Percentiles rank a stretch among this genome's conserved stretches.
These are phyloP conservation scores for Alloteropsis semialata DNA, from an alignment of 176 grass and related monocot genomes.

Conservation along the genomic window DNA sequence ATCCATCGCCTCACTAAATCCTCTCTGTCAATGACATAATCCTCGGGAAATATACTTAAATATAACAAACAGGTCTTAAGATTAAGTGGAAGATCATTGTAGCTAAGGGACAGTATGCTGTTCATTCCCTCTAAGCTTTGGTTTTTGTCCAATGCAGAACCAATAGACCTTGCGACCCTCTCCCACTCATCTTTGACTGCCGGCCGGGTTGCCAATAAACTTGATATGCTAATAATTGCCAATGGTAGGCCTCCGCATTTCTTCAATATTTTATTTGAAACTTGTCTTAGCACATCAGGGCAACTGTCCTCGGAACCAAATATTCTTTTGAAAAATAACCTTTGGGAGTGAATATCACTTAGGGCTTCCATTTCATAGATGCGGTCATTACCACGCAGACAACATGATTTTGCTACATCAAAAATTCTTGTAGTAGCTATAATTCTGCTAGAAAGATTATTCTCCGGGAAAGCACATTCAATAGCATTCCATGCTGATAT, in stretches of 20 bases:
- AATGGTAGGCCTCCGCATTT: not conserved
- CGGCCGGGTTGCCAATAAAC: not conserved
- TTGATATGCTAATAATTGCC: not conserved
- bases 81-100: not conserved
- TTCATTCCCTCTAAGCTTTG: slow-evolving; percentile 2
- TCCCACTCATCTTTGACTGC: not conserved
- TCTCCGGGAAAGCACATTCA: not conserved
- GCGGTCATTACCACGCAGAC: not conserved
- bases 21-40: not conserved
- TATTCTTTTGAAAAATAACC: not conserved
- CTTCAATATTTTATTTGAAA: not conserved
- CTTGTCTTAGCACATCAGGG: not conserved
- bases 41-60: not conserved
- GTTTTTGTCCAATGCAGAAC: not conserved
- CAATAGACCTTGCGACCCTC: slow-evolving; percentile 9
- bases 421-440: not conserved
- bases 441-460: slow-evolving; percentile 3
- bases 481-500: not conserved
- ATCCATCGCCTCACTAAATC: not conserved
- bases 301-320: not conserved
- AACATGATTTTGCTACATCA: not conserved
- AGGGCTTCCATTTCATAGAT: slow-evolving; percentile 12
- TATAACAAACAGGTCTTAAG: not conserved
- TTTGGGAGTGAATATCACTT: not conserved
- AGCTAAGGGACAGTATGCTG: slow-evolving; percentile 11